These are phyloP conservation scores for Ophiostoma pallidulum DNA, from an alignment of 2,329 filamentous ascomycete genomes.

Conservation along the genomic window DNA sequence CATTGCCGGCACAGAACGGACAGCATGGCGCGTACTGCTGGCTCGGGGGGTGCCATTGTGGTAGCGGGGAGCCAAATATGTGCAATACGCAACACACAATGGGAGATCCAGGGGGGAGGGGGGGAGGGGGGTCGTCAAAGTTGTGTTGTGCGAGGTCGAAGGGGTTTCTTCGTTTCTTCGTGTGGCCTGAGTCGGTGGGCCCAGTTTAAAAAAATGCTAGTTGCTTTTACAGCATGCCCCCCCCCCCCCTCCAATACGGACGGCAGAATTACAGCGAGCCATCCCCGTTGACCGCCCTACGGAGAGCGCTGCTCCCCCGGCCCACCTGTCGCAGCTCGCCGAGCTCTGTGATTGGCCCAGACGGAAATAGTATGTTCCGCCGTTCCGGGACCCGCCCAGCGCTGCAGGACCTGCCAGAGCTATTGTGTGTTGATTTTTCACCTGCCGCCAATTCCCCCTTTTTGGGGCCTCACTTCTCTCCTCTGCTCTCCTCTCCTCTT, in stretches of 20 bases:
- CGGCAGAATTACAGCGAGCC: not conserved
- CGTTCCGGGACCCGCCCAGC: conserved; percentile 1
- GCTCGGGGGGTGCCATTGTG: conserved; percentile 16
- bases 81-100: conserved; percentile 1
- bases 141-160: no score
- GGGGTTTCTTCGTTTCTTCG: not conserved
- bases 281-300: conserved; percentile 3
- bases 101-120: not conserved
- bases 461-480: conserved; percentile 1
- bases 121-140: no score
- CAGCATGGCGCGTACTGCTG: conserved; percentile 18
- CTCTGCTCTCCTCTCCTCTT: not conserved
- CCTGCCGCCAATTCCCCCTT: not conserved
- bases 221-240: no score
- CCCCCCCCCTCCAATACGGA: no score
- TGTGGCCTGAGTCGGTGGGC: conserved; percentile 11
- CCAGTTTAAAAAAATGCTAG: conserved; percentile 12
- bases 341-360: conserved; percentile 14
- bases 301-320: conserved; percentile 5
- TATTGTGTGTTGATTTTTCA: conserved; percentile 15
- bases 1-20: conserved; percentile 20
- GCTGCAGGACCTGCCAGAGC: not conserved
- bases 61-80: not conserved
- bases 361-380: conserved; percentile 15
- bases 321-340: conserved; percentile 3